Evolutionary conservation across 2,329 filamentous ascomycete genomes (phyloP), one percentile per base, ranked within the genome.

Genomic region (Bisporella sp.): DNA sequence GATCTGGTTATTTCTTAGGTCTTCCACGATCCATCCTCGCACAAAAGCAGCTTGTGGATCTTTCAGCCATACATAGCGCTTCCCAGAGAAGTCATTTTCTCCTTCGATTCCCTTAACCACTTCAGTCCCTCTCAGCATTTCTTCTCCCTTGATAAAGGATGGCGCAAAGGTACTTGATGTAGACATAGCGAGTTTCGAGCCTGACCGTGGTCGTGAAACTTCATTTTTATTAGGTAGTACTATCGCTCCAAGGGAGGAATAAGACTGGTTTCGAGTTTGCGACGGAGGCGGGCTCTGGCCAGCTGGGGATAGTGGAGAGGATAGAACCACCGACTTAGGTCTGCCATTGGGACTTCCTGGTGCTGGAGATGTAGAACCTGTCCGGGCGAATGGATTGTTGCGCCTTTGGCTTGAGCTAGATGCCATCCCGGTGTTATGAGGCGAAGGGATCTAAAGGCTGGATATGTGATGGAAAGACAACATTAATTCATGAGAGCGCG

Each of bases 71-170:
- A 99, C 91, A 74, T 97, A 99, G 73, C 93, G 82, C 73, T 95
- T 97, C 51, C 93, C 95, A 0, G 93, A 99, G 68, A 99, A 97
- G 75, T 99, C 93, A 67, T 96, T 97, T 65, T 96, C 92, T 56
- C 93, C 93, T 70, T 99, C 95, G 53, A 96, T 90, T 13, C 89
- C 87, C 46, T 75, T 75, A 12, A 85, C 77, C 8, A 73, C 64
- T 57, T 83, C 81, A 47, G 75, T 68, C 33, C 69, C 73, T 35
- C 73, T 69, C 58, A 82, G 77, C 68, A 87, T 73, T 57, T 91
- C 88, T 57, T 95, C 90, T 0, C 84, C 81, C 68, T 92, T 93
- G 71, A 99, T 97, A 69, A 99, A 99, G 7, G 89, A 88, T 3
- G 92, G 93, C 35, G 93, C 92, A 72, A 99, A 99, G 1, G 93